phyloP scores from a whole-genome alignment of 768 basidiomycete genomes.

The Ramaria sp. region DNA sequence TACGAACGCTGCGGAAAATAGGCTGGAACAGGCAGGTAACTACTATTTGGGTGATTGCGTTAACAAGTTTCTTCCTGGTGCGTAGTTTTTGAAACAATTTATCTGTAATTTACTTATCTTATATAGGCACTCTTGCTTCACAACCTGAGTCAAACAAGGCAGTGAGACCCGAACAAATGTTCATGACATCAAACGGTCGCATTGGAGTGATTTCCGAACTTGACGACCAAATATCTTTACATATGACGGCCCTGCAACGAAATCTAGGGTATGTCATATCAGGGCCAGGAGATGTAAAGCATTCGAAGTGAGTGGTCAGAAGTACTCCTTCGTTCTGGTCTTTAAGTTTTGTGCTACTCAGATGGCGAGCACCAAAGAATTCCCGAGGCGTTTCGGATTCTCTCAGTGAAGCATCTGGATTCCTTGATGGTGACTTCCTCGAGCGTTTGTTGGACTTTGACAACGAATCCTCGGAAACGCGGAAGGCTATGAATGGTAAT shows the following conservation, averaged over 20 bases:
- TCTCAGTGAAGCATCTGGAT: constrained; percentile 50
- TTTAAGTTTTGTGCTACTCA: constrained; percentile 18
- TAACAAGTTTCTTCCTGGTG: constrained; percentile 64
- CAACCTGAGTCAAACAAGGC: constrained; percentile 23
- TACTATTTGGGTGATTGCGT: constrained; percentile 72
- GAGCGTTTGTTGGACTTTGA: constrained; percentile 47
- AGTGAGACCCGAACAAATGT: constrained; percentile 51
- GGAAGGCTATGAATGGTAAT: constrained; percentile 44
- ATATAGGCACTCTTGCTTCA: constrained; percentile 8
- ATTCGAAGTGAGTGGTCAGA: constrained; percentile 39
- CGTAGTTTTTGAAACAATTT: constrained; percentile 8
- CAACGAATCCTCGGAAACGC: constrained; percentile 29
- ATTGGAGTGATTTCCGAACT: constrained; percentile 66
- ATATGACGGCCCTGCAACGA: constrained; percentile 62
- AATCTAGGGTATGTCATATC: constrained; percentile 51
- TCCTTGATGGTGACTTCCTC: constrained; percentile 83
- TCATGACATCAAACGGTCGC: constrained; percentile 68
- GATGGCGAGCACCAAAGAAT: constrained; percentile 62
- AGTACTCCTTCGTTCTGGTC: background rate
- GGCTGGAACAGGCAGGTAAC: constrained; percentile 53
- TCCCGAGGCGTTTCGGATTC: constrained; percentile 45
- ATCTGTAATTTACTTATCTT: background rate
- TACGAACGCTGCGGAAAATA: constrained; percentile 29
- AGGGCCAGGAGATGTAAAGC: constrained; percentile 44
- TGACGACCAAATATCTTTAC: constrained; percentile 37